phyloP scores from a whole-genome alignment of 805 yeast genomes.

The Candida peoriensis region DNA sequence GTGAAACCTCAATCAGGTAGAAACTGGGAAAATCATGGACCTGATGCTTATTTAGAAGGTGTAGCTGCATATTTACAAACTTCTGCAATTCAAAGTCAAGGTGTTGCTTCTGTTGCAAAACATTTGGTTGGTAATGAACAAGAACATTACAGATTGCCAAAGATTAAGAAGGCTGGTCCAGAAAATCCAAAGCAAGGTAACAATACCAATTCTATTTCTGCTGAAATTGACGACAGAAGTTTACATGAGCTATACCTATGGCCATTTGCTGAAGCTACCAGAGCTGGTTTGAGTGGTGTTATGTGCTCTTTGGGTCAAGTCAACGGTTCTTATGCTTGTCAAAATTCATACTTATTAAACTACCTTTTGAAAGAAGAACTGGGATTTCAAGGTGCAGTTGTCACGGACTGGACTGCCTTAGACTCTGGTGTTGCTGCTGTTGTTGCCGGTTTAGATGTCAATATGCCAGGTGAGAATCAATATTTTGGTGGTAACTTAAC shows the following conservation, averaged over 20 bases:
- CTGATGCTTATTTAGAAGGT: conserved; percentile 59
- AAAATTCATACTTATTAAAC: conserved; percentile 35
- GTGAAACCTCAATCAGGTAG: conserved; percentile 55
- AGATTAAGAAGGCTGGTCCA: background rate
- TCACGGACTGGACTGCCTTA: conserved; percentile 58
- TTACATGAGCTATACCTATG: conserved; percentile 52
- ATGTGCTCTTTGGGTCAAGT: conserved; percentile 59
- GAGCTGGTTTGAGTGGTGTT: conserved; percentile 41
- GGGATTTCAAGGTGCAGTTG: conserved; percentile 45
- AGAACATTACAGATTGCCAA: conserved; percentile 45
- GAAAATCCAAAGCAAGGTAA: conserved; percentile 5
- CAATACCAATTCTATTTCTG: conserved; percentile 37
- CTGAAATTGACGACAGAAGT: conserved; percentile 50
- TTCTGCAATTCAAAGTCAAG: conserved; percentile 48
- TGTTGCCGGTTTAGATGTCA: conserved; percentile 52
- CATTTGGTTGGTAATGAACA: conserved; percentile 56
- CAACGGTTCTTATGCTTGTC: conserved; percentile 50
- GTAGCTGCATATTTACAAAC: conserved; percentile 46
- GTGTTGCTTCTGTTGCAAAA: conserved; percentile 50
- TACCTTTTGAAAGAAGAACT: conserved; percentile 47
- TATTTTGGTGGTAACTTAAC: conserved; percentile 41
- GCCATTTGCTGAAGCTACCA: conserved; percentile 53
- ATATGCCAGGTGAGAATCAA: conserved; percentile 57
- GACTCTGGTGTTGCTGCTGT: conserved; percentile 40
- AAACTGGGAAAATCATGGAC: conserved; percentile 60